Conservation (phyloP, 1,284 basidiomycete genomes). For the Dichomitus squalens region DNA sequence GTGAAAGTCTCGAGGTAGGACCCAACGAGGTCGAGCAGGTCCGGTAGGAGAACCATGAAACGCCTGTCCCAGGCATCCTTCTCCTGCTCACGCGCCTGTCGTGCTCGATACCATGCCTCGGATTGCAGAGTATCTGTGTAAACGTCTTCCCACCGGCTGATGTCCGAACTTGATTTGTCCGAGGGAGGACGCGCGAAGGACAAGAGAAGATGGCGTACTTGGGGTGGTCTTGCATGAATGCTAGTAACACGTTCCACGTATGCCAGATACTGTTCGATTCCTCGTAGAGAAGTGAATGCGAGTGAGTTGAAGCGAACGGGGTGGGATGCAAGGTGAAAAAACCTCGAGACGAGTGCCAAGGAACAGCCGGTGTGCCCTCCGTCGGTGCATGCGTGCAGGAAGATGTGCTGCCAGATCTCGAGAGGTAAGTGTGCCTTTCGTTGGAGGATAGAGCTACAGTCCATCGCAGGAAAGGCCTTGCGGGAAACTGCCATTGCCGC, state of each 20-base stretch:
- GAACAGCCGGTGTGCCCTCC: conserved; percentile 19
- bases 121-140: not conserved
- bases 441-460: not conserved
- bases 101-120: conserved; percentile 13
- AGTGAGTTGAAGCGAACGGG: conserved; percentile 17
- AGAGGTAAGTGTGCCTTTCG: conserved; percentile 6
- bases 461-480: not conserved
- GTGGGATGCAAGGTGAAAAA: conserved; percentile 17
- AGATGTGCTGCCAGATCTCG: conserved; percentile 21
- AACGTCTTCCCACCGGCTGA: not conserved
- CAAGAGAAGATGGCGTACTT: conserved; percentile 17
- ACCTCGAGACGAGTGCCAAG: conserved; percentile 14
- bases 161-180: not conserved
- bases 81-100: conserved; percentile 17
- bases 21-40: conserved; percentile 11
- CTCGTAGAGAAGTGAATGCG: conserved; percentile 13
- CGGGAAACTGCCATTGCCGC: not conserved
- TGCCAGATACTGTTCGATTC: conserved; percentile 13
- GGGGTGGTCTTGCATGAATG: not conserved
- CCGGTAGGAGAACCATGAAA: conserved; percentile 12
- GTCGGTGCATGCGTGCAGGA: conserved; percentile 17
- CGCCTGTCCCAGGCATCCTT: conserved; percentile 19
- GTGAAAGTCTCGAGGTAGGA: conserved; percentile 19
- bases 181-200: conserved; percentile 7
- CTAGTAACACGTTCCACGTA: not conserved